These are phyloP conservation scores for Pythium sp. DNA, from an alignment of 352 stramenopile genomes.

Conservation along the genomic window DNA sequence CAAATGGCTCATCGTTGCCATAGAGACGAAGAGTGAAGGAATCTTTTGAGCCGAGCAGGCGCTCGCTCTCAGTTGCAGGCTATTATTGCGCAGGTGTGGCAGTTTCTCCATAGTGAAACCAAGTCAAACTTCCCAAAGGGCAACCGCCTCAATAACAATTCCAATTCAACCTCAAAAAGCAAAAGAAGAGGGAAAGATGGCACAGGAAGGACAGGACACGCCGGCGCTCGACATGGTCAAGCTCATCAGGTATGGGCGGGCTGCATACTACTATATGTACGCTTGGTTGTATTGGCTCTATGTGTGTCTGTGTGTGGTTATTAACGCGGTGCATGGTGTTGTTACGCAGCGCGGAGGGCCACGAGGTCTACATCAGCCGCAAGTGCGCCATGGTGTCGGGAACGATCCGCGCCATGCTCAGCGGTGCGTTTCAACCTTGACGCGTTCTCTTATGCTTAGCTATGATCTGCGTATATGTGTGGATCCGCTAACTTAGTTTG, in stretches of 20 bases:
- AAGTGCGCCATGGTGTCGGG: slow-evolving; percentile 93
- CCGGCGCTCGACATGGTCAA: slow-evolving; percentile 71
- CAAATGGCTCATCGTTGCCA: not conserved
- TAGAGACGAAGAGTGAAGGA: not conserved
- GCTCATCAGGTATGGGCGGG: slow-evolving; percentile 55
- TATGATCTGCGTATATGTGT: not conserved
- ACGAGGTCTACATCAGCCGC: slow-evolving; percentile 94
- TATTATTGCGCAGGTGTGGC: not conserved
- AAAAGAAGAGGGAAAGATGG: slow-evolving; percentile 32
- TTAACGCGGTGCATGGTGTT: slow-evolving; percentile 1
- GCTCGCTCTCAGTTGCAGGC: not conserved
- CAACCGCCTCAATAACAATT: not conserved
- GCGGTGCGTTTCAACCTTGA: slow-evolving; percentile 49
- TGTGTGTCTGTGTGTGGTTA: slow-evolving; percentile 2
- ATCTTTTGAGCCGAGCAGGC: slow-evolving; percentile 6
- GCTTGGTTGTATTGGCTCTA: slow-evolving; percentile 2
- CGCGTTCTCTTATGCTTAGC: slow-evolving; percentile 17
- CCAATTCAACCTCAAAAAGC: slow-evolving; percentile 5
- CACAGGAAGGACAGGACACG: slow-evolving; percentile 42
- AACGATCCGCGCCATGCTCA: slow-evolving; percentile 97
- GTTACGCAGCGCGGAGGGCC: slow-evolving; percentile 85
- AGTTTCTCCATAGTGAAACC: slow-evolving; percentile 10
- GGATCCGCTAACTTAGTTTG: not conserved
- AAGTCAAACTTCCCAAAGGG: slow-evolving; percentile 1
- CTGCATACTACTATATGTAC: not conserved